These are phyloP conservation scores for Aspergillus ruber DNA, from an alignment of 2,329 filamentous ascomycete species.

Conservation along the genomic window DNA sequence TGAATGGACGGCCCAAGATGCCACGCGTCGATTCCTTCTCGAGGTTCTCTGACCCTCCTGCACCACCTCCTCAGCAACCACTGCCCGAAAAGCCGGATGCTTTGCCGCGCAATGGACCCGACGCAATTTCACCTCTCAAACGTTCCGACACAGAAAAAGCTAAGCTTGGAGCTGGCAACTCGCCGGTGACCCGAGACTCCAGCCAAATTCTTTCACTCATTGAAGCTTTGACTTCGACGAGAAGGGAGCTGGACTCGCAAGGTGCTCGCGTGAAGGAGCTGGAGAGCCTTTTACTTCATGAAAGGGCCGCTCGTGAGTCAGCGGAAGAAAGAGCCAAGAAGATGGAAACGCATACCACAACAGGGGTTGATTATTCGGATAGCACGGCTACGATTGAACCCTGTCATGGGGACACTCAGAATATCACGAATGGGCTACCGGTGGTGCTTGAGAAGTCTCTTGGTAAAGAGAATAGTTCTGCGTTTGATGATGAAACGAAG, in stretches of 20 bases:
- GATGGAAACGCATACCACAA: constrained; percentile 55
- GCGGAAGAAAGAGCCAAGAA: constrained; percentile 76
- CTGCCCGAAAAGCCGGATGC: constrained; percentile 87
- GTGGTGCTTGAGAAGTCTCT: constrained; percentile 6
- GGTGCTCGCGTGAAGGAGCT: constrained; percentile 71
- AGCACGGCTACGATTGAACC: constrained; percentile 46
- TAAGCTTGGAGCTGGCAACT: constrained; percentile 43
- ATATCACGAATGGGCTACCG: constrained; percentile 6
- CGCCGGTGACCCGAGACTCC: constrained; percentile 48
- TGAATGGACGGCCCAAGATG: constrained; percentile 42
- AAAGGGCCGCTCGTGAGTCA: constrained; percentile 71
- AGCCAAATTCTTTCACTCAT: constrained; percentile 78
- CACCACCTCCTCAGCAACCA: constrained; percentile 86
- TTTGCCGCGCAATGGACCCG: constrained; percentile 37
- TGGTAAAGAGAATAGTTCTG: background rate
- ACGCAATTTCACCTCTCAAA: constrained; percentile 55
- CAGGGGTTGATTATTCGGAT: constrained; percentile 33
- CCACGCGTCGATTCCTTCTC: constrained; percentile 68
- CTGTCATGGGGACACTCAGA: constrained; percentile 19
- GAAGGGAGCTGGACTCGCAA: constrained; percentile 81
- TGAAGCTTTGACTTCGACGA: constrained; percentile 75
- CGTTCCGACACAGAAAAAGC: constrained; percentile 69
- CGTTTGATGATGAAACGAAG: constrained; percentile 12
- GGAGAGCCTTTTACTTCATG: constrained; percentile 69
- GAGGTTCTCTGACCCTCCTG: constrained; percentile 86